Base-by-base conservation (phyloP, 2,329 filamentous ascomycete species). In the Ophidiomyces ophidiicola region DNA sequence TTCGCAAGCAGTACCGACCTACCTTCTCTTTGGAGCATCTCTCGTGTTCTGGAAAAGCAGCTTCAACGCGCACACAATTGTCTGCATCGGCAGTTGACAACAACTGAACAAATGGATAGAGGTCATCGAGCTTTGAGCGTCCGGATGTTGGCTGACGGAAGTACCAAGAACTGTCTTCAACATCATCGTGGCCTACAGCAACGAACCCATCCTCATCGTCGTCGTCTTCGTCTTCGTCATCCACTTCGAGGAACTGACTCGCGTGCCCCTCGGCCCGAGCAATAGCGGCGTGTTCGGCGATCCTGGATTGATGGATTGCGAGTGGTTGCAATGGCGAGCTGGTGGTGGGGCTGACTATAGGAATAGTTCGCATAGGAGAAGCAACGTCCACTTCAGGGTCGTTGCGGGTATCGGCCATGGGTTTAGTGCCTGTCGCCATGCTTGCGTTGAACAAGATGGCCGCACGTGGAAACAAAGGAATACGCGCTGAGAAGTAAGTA, bases 101-200 rank as follows among this genome's bases (percentile, higher is more conserved):
- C 19, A 81, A 73, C 37, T 82, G 76, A n/a, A 82, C 72, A 51
- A 82, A 80, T 18, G 84, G 77, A 52, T 82, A 73, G 51, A 84
- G 73, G 36, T 73, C 67, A 50, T 79, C 77, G 6, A 64, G 46
- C 41, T 56, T 54, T 17, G 46, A 42, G 15, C 30, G 36, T 20
- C 39, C 56, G 53, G 39, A 31, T n/a, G 53, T 51, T 12, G 57
- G 56, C 32, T 58, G 59, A 26, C 60, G 60, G 46, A 63, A 61
- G 50, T 58, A 62, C 50, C 59, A 62, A 32, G 60, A 55, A 42
- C 52, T 59, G 41, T 63, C 60, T 15, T 52, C 57, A 14, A 54
- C 48, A 47, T 63, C 61, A 15, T 62, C 58, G 44, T 62, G 60
- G 31, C 63, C 59, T 7, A 63, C 59, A 2, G 60, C 55, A 35